Conservation (phyloP, 148 eudicot species). For the Rhododendron griersonianum region DNA sequence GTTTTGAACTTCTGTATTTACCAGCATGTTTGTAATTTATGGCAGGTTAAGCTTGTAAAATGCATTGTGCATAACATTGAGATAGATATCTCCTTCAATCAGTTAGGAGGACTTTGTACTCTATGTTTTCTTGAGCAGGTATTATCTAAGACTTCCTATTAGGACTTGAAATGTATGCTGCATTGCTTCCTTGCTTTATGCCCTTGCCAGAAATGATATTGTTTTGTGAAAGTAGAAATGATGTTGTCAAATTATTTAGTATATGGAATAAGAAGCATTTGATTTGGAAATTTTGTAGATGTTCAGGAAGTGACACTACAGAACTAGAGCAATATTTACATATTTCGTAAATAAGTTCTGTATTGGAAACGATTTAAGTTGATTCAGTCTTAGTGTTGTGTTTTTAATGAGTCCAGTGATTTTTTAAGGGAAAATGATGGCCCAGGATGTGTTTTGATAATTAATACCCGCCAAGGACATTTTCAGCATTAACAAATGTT, state of each 20-base stretch:
- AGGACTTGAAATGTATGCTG: not conserved
- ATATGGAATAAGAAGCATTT: not conserved
- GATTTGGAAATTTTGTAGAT: not conserved
- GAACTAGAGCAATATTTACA: not conserved
- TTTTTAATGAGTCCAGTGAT: not conserved
- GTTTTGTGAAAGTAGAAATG: not conserved
- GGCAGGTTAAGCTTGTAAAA: slow-evolving; percentile 71
- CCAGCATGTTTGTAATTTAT: slow-evolving; percentile 10
- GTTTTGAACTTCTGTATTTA: not conserved
- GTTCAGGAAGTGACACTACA: not conserved
- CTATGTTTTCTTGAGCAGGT: slow-evolving; percentile 53
- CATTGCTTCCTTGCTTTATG: not conserved
- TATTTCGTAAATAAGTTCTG: not conserved
- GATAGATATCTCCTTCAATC: slow-evolving; percentile 59
- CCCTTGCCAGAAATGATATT: not conserved
- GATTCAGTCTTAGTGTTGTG: not conserved
- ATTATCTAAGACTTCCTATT: slow-evolving; percentile 6
- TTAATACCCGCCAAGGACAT: too few species aligned
- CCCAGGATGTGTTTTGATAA: too few species aligned
- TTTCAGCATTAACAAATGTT: too few species aligned
- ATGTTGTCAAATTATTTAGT: too few species aligned
- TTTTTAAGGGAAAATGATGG: not conserved
- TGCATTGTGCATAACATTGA: slow-evolving; percentile 45
- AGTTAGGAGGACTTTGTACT: slow-evolving; percentile 59
- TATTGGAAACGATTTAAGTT: not conserved